These are phyloP conservation scores for Aspergillus hancockii DNA, from an alignment of 495 filamentous ascomycete genomes.

Conservation along the genomic window DNA sequence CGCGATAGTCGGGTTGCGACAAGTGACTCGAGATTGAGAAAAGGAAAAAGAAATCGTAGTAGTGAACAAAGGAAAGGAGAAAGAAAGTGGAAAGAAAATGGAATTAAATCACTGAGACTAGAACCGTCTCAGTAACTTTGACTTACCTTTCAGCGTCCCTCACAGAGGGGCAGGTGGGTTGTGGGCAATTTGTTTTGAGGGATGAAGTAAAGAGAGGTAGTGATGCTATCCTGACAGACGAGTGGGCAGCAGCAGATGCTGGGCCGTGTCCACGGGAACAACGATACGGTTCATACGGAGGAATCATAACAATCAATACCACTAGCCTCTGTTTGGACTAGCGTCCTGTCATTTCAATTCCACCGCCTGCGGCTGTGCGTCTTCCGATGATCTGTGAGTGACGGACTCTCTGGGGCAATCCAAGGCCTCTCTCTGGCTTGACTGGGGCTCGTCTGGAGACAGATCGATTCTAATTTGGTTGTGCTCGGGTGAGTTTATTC, in stretches of 20 bases:
- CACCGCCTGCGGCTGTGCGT: conserved; percentile 13
- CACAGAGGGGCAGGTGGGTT: conserved; percentile 24
- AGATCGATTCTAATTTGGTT: conserved; percentile 1
- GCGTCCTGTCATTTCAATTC: conserved; percentile 4
- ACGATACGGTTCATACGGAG: conserved; percentile 2
- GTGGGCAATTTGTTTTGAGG: conserved; percentile 15
- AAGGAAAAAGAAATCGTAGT: conserved; percentile 13
- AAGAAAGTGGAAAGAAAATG: not conserved
- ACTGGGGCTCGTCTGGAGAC: not conserved
- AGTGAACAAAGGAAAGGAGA: conserved; percentile 10
- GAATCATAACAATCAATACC: conserved; percentile 12
- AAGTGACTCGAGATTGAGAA: not conserved
- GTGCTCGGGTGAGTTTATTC: not conserved
- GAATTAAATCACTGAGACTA: conserved; percentile 1
- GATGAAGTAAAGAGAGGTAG: conserved; percentile 6
- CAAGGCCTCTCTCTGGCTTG: not conserved
- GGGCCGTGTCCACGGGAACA: conserved; percentile 27
- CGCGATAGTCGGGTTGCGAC: conserved; percentile 6
- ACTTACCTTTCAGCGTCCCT: conserved; percentile 28
- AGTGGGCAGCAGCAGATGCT: conserved; percentile 10
- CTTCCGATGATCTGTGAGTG: conserved; percentile 15
- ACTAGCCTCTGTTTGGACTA: conserved; percentile 25
- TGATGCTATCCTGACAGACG: conserved; percentile 18
- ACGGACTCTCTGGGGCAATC: conserved; percentile 2
- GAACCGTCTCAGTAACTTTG: conserved; percentile 6